Evolutionary conservation across 768 basidiomycete genomes (phyloP).

Genomic region (Pleurotus cornucopiae): DNA sequence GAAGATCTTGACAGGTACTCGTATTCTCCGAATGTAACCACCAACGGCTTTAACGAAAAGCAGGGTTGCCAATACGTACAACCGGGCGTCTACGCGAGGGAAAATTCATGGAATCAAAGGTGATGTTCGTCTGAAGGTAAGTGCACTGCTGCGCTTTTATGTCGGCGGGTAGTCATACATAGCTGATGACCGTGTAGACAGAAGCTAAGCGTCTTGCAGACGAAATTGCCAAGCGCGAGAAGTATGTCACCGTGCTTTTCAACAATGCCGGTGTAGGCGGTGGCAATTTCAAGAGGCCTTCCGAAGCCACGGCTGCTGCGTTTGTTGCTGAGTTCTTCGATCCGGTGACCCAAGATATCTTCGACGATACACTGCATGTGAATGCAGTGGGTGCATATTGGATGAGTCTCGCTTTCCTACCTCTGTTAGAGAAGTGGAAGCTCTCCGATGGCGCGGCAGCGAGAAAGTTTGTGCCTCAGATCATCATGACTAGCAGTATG

Average conservation of each 20-base stretch:
- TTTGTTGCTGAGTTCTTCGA: slow-evolving; percentile 38
- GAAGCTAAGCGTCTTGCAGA: slow-evolving; percentile 39
- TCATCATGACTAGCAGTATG: slow-evolving; percentile 49
- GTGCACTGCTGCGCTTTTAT: neutral
- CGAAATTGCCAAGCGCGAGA: slow-evolving; percentile 32
- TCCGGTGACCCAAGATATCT: slow-evolving; percentile 29
- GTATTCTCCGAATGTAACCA: neutral
- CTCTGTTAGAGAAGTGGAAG: slow-evolving; percentile 46
- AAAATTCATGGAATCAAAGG: slow-evolving; percentile 36
- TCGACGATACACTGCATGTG: slow-evolving; percentile 29
- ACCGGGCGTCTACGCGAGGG: slow-evolving; percentile 30
- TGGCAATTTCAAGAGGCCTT: slow-evolving; percentile 24
- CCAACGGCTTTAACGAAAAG: neutral
- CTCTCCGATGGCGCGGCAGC: slow-evolving; percentile 20
- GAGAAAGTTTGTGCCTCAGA: slow-evolving; percentile 38
- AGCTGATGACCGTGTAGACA: slow-evolving; percentile 20
- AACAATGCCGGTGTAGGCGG: slow-evolving; percentile 40
- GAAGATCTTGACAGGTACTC: slow-evolving; percentile 33
- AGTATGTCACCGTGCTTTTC: slow-evolving; percentile 41
- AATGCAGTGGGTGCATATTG: slow-evolving; percentile 48
- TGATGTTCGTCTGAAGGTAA: slow-evolving; percentile 36
- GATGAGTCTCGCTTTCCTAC: slow-evolving; percentile 52
- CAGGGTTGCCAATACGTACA: slow-evolving; percentile 23
- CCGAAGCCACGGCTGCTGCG: slow-evolving; percentile 27
- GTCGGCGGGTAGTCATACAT: neutral